Evolutionary conservation across 2,329 filamentous ascomycete species (phyloP).

Genomic region (Colletotrichum sp.): DNA sequence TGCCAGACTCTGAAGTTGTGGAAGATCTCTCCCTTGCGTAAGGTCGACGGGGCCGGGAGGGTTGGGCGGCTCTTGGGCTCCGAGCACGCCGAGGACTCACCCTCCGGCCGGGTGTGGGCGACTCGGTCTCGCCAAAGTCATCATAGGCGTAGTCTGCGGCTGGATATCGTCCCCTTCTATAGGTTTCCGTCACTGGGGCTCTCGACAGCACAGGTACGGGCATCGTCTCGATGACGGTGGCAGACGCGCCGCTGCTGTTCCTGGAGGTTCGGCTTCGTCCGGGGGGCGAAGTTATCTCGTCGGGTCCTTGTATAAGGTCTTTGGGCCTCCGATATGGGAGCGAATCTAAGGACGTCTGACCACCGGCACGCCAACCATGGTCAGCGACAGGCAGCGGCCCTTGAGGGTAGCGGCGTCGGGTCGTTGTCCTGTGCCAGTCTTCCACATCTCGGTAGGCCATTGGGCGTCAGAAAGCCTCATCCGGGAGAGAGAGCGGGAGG

Average conservation of each 20-base stretch:
- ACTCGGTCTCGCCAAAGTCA: background rate
- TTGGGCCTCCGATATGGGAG: conserved; percentile 35
- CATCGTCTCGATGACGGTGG: conserved; percentile 14
- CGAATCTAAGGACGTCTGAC: conserved; percentile 33
- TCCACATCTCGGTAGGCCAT: conserved; percentile 25
- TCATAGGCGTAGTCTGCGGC: background rate
- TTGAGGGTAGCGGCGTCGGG: conserved; percentile 11
- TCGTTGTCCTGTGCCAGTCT: conserved; percentile 20
- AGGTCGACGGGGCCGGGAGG: conserved; percentile 35
- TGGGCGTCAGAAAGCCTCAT: conserved; percentile 20
- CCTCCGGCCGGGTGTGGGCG: conserved; percentile 29
- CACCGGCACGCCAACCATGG: conserved; percentile 34
- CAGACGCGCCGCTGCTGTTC: conserved; percentile 11
- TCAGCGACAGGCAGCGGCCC: conserved; percentile 29
- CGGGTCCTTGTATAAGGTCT: conserved; percentile 34
- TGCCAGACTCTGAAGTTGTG: conserved; percentile 38
- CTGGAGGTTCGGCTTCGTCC: conserved; percentile 23
- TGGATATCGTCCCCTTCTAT: conserved; percentile 15
- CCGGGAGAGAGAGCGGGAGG: background rate
- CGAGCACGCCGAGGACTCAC: conserved; percentile 30
- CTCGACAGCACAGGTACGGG: conserved; percentile 15
- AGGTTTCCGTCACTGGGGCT: background rate
- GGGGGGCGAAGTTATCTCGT: conserved; percentile 32
- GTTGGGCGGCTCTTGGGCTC: conserved; percentile 41
- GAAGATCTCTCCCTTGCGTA: conserved; percentile 36